Evolutionary conservation across 768 basidiomycete genomes (phyloP).

Genomic region (Cystofilobasidium capitatum): DNA sequence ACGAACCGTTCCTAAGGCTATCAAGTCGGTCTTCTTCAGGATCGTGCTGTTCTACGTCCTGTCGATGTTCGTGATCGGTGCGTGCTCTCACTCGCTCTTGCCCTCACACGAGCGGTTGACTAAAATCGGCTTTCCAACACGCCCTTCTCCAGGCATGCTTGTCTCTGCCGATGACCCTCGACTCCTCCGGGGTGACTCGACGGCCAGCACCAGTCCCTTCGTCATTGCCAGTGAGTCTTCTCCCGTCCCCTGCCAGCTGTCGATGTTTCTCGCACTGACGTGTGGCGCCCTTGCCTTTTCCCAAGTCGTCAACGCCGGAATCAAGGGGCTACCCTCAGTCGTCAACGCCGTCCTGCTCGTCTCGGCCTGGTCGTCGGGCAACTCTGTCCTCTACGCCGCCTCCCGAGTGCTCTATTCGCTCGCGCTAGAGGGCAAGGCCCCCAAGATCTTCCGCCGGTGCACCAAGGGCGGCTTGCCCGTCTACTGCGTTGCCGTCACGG

Average conservation of each 20-base stretch:
- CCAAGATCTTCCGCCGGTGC: constrained; percentile 32
- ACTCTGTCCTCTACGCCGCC: constrained; percentile 35
- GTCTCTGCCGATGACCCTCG: constrained; percentile 32
- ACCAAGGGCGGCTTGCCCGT: constrained; percentile 39
- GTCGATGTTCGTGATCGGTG: constrained; percentile 36
- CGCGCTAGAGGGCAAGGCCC: constrained; percentile 35
- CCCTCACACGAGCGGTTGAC: too few species aligned
- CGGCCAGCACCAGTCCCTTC: constrained; percentile 38
- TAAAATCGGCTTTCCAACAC: too few species aligned
- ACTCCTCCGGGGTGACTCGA: constrained; percentile 29
- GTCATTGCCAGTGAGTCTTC: constrained; percentile 24
- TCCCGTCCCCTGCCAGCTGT: background rate
- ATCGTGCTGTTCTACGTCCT: constrained; percentile 33
- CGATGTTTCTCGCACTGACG: background rate
- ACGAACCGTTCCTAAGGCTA: constrained; percentile 27
- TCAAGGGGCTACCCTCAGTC: constrained; percentile 37
- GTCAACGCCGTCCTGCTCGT: constrained; percentile 39
- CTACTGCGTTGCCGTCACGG: constrained; percentile 24
- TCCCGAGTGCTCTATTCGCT: constrained; percentile 38
- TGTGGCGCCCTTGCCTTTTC: constrained; percentile 26
- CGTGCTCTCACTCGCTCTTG: too few species aligned
- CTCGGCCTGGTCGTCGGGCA: constrained; percentile 41
- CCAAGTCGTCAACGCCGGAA: constrained; percentile 37
- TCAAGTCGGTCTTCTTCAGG: constrained; percentile 27
- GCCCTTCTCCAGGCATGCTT: too few species aligned